These are phyloP conservation scores for Fraxinus floribunda DNA, from an alignment of 305 asterid genomes.

Conservation along the genomic window DNA sequence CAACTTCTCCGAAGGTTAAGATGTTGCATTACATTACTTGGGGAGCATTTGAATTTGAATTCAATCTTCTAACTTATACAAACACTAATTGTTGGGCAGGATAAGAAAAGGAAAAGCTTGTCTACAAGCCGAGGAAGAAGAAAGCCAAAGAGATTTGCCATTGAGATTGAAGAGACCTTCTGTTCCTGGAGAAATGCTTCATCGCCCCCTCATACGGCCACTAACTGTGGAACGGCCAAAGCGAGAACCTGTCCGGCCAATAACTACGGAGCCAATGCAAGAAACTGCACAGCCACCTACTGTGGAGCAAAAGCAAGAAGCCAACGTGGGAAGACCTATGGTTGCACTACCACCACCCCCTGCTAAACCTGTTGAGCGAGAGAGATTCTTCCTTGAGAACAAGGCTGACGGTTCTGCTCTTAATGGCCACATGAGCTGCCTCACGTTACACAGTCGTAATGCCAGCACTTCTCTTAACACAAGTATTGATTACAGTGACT, in stretches of 20 bases:
- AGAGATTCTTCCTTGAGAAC: slow-evolving; percentile 80
- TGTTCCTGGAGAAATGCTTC: slow-evolving; percentile 57
- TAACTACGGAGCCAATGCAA: slow-evolving; percentile 37
- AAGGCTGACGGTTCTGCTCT: slow-evolving; percentile 54
- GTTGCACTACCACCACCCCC: slow-evolving; percentile 92
- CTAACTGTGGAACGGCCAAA: slow-evolving; percentile 46
- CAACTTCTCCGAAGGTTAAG: slow-evolving; percentile 79
- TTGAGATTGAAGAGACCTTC: slow-evolving; percentile 57
- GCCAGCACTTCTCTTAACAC: slow-evolving; percentile 76
- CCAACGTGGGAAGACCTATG: slow-evolving; percentile 31
- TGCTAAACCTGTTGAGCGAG: slow-evolving; percentile 81
- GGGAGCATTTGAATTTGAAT: slow-evolving; percentile 1
- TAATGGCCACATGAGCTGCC: slow-evolving; percentile 58
- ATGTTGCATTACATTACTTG: neutral
- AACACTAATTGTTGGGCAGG: slow-evolving; percentile 37
- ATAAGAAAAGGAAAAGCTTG: slow-evolving; percentile 95
- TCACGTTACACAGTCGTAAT: slow-evolving; percentile 71
- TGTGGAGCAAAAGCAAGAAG: slow-evolving; percentile 30
- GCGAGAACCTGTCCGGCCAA: slow-evolving; percentile 33
- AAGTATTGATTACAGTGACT: slow-evolving; percentile 70
- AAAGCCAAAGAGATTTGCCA: slow-evolving; percentile 42
- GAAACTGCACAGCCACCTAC: slow-evolving; percentile 32
- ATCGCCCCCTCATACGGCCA: slow-evolving; percentile 79
- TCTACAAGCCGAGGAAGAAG: slow-evolving; percentile 66
- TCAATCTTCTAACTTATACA: slow-evolving; percentile 1